These are phyloP conservation scores for Leptodontidium sp. DNA, from an alignment of 2,329 filamentous ascomycete genomes.

Conservation along the genomic window DNA sequence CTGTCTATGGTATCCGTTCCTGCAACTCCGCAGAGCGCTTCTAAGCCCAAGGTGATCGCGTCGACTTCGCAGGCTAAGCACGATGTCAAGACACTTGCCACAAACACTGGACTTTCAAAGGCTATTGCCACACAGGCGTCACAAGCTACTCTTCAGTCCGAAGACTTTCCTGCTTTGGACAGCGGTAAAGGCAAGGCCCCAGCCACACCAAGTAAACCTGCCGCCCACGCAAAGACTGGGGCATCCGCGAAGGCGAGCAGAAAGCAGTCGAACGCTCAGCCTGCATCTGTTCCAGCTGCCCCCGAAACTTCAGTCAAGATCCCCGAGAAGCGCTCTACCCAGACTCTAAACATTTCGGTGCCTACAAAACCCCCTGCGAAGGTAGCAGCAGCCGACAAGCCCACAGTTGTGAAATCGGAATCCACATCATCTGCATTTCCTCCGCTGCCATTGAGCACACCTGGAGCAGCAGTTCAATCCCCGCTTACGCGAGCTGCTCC, in stretches of 20 bases:
- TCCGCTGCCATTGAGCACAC: slow-evolving; percentile 56
- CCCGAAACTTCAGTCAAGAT: slow-evolving; percentile 30
- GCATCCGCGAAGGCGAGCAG: slow-evolving; percentile 3
- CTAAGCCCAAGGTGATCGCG: neutral
- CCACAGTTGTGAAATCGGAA: slow-evolving; percentile 29
- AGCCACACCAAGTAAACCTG: slow-evolving; percentile 31
- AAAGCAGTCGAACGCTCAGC: slow-evolving; percentile 28
- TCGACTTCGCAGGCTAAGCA: slow-evolving; percentile 50
- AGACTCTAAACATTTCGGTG: slow-evolving; percentile 59
- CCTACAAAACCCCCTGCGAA: slow-evolving; percentile 50
- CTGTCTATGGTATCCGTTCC: slow-evolving; percentile 42
- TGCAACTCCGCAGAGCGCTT: slow-evolving; percentile 31
- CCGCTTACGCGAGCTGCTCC: slow-evolving; percentile 61
- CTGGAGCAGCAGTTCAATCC: slow-evolving; percentile 59
- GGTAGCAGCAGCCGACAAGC: slow-evolving; percentile 2
- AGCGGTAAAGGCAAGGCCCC: slow-evolving; percentile 45
- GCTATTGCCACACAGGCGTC: slow-evolving; percentile 49
- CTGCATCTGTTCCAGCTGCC: slow-evolving; percentile 6
- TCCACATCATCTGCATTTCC: slow-evolving; percentile 56
- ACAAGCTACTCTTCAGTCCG: slow-evolving; percentile 58
- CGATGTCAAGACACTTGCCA: slow-evolving; percentile 55
- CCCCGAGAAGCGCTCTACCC: slow-evolving; percentile 38
- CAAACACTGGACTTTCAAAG: slow-evolving; percentile 57
- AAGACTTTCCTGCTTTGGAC: slow-evolving; percentile 69
- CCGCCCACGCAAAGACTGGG: neutral